Base-by-base conservation (phyloP, 163 green algal genomes). In the Chlorella variabilis region DNA sequence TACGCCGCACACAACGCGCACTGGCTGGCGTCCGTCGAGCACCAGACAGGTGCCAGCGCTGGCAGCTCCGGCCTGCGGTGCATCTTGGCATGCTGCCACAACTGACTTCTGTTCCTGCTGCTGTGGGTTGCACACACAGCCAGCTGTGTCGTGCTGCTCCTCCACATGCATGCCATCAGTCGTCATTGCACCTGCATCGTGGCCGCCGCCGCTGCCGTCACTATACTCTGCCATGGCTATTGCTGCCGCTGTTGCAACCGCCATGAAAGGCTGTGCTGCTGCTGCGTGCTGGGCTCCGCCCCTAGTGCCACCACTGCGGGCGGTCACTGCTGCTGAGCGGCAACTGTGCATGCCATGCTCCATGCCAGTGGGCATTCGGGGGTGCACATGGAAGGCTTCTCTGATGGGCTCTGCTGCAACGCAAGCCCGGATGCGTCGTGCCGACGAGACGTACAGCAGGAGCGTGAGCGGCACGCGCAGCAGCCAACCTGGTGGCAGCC, bases 401-500 rank as follows among this genome's bases (percentile, higher is more conserved):
- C 68, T 78, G 45, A 91, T 71, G 34, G 78, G 27, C 66, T 92
- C 81, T 5, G 76, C 67, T n/a, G 92, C 85, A 41, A 84, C 73
- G 33, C 84, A 56, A 9, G 81, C 90, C 61, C 90, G 68, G 21
- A 90, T 71, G 25, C 75, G 77, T 34, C 78, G 65, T 8, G 67
- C 27, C 2, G 39, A 9, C 17, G 76, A 82, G 9, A 92, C 81
- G 48, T 86, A 87, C 65, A 91, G 79, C 36, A 88, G 86, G 68
- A 82, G 38, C 29, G 78, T 83, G 71, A 67, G 61, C 27, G 65
- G 83, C n/a, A 70, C 48, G 13, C 51, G 73, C 68, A 90, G 65
- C 18, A 94, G 87, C 89, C 87, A 94, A 33, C 84, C 89, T 29
- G 56, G 11, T 4, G 67, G 74, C 45, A 93, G 77, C 4, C 89